phyloP scores from a whole-genome alignment of 129 eudicot genomes.

The Helichrysum umbraculigerum region DNA sequence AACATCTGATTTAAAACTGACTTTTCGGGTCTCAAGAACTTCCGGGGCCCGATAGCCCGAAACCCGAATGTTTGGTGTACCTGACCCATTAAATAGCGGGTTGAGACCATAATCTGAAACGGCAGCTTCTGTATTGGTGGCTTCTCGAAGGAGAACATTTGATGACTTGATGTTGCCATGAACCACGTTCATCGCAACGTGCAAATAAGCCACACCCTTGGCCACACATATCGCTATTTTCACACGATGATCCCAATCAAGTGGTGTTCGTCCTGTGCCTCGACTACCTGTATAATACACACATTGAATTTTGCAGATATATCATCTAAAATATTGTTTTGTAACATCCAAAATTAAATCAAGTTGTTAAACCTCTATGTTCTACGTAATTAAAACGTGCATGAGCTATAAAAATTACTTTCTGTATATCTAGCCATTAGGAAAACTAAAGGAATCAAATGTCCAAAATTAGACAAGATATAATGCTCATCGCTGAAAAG shows the following conservation, averaged over 20 bases:
- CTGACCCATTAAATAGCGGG: conserved; percentile 48
- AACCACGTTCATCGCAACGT: conserved; percentile 60
- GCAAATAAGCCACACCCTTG: conserved; percentile 64
- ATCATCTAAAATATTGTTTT: too few species aligned
- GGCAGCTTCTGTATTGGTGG: conserved; percentile 44
- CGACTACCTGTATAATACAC: conserved; percentile 57
- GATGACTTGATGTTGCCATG: conserved; percentile 95
- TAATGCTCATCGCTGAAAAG: too few species aligned
- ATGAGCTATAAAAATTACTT: too few species aligned
- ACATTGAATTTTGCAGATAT: not conserved
- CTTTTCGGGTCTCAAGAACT: conserved; percentile 66
- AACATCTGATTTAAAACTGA: conserved; percentile 69
- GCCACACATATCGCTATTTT: conserved; percentile 71
- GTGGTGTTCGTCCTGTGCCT: conserved; percentile 77
- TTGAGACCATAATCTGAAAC: conserved; percentile 81
- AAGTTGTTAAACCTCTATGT: too few species aligned
- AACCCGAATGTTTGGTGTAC: conserved; percentile 52
- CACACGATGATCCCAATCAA: conserved; percentile 86
- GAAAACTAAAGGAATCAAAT: too few species aligned
- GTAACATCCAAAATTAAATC: too few species aligned
- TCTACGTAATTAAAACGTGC: too few species aligned
- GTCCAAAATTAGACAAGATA: too few species aligned
- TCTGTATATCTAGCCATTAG: too few species aligned
- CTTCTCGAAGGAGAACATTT: conserved; percentile 69
- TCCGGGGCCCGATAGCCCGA: conserved; percentile 93